Conservation (phyloP, 2,329 filamentous ascomycete genomes). For the Emericellopsis atlantica region DNA sequence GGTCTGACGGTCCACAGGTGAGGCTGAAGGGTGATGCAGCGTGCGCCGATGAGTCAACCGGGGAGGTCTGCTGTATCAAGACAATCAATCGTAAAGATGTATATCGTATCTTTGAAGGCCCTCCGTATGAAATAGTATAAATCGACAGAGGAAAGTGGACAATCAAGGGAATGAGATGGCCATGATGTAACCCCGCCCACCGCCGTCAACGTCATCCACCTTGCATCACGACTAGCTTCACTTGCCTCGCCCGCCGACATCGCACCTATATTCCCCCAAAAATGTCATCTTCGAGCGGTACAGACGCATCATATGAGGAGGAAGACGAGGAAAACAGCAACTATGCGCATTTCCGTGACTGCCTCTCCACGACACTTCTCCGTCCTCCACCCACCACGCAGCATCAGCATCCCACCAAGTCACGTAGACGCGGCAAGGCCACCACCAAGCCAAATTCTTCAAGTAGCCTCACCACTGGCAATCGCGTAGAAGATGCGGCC, state of each 20-base stretch:
- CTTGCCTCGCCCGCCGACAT: too few species aligned
- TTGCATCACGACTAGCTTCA: too few species aligned
- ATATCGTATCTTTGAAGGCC: too few species aligned
- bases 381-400: constrained; percentile 1
- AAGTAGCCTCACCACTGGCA: neutral
- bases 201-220: too few species aligned
- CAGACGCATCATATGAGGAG: too few species aligned
- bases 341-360: constrained; percentile 57
- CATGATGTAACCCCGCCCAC: too few species aligned
- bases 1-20: neutral
- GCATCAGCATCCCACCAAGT: neutral
- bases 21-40: neutral
- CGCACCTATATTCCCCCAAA: neutral
- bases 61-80: too few species aligned
- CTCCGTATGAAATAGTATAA: too few species aligned
- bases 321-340: constrained; percentile 7
- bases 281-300: neutral
- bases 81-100: too few species aligned
- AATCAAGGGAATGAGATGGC: too few species aligned
- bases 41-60: neutral
- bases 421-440: neutral
- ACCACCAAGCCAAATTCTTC: too few species aligned
- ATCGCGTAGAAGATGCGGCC: constrained; percentile 28
- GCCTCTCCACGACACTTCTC: constrained; percentile 58
- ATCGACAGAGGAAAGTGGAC: too few species aligned